phyloP scores from a whole-genome alignment of 2,329 filamentous ascomycete genomes.

The Sporothrix luriei region DNA sequence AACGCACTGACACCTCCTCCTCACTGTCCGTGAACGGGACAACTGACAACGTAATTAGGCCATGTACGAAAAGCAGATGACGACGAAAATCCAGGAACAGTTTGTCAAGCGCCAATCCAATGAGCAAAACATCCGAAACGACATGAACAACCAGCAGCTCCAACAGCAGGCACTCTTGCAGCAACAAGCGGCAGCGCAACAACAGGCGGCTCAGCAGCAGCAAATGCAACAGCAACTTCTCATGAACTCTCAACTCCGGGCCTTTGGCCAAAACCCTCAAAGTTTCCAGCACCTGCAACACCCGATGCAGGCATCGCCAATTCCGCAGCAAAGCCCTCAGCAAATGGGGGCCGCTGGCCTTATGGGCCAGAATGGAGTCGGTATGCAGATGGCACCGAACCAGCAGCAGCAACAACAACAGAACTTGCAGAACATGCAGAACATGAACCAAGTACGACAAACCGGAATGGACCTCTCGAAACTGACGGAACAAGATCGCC shows the following conservation, averaged over 20 bases:
- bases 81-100: constrained; percentile 52
- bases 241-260: constrained; percentile 43
- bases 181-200: constrained; percentile 41
- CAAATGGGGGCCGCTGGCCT: constrained; percentile 49
- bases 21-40: neutral
- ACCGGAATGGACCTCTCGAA: constrained; percentile 44
- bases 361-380: constrained; percentile 36
- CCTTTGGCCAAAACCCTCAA: constrained; percentile 47
- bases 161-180: constrained; percentile 42
- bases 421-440: constrained; percentile 40
- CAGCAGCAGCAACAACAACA: constrained; percentile 46
- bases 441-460: constrained; percentile 42
- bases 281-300: constrained; percentile 63
- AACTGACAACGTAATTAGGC: constrained; percentile 45
- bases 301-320: constrained; percentile 58
- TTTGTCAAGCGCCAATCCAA: constrained; percentile 55
- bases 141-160: constrained; percentile 48
- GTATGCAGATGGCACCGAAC: constrained; percentile 48
- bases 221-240: constrained; percentile 50
- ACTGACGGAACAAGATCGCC: constrained; percentile 51
- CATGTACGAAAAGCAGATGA: constrained; percentile 55
- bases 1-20: too few relatives aligned
- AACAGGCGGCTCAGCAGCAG: constrained; percentile 41
- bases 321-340: constrained; percentile 52
- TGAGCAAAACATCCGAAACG: constrained; percentile 53